Evolutionary conservation across 2,329 filamentous ascomycete species (phyloP).

Genomic region (Botrytis pseudocinerea): DNA sequence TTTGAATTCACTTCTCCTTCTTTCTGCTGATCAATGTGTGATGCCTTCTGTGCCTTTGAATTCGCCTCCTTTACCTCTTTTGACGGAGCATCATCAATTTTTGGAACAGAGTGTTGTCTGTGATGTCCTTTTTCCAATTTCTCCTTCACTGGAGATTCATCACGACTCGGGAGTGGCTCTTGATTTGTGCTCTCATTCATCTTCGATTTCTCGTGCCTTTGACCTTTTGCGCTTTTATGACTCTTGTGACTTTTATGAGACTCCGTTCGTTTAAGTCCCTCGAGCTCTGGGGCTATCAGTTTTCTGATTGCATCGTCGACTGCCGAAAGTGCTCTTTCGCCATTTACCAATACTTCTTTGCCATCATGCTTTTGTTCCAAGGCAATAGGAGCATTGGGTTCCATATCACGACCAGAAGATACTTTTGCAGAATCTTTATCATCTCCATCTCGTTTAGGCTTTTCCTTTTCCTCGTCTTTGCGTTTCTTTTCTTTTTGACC

Average conservation of each 20-base stretch:
- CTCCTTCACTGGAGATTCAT: constrained; percentile 13
- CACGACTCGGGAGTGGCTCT: constrained; percentile 1
- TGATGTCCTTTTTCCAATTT: constrained; percentile 15
- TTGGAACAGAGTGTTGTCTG: background rate
- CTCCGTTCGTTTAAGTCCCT: constrained; percentile 17
- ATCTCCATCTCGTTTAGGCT: constrained; percentile 13
- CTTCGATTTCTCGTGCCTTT: constrained; percentile 12
- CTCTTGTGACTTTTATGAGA: constrained; percentile 20
- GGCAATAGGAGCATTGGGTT: background rate
- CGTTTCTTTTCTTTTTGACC: constrained; percentile 21
- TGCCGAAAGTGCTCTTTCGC: constrained; percentile 19
- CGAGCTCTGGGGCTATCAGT: constrained; percentile 13
- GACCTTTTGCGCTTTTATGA: background rate
- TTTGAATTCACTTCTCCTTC: background rate
- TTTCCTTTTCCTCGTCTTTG: constrained; percentile 24
- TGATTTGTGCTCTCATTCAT: constrained; percentile 16
- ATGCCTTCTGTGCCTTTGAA: background rate
- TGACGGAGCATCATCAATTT: background rate
- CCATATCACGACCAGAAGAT: constrained; percentile 7
- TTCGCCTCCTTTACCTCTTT: background rate
- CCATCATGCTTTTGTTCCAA: constrained; percentile 4
- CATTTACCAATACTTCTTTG: constrained; percentile 4
- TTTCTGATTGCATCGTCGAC: constrained; percentile 22
- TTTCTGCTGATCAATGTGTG: background rate
- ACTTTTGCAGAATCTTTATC: constrained; percentile 20